Evolutionary conservation across 768 basidiomycete species (phyloP).

Genomic region (Serendipita sp.): DNA sequence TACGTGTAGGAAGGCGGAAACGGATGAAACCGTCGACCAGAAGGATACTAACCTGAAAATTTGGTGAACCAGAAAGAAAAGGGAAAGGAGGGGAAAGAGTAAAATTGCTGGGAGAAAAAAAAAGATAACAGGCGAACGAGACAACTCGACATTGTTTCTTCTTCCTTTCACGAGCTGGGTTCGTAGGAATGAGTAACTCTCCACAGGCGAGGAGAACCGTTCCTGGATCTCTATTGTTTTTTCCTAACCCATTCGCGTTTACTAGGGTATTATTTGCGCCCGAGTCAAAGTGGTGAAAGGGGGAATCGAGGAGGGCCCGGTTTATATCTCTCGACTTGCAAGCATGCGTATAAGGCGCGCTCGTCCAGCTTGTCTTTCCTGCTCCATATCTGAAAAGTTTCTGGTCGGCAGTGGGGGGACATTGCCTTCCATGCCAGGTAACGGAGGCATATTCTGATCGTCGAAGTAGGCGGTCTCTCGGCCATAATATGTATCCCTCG

Average conservation of each 20-base stretch:
- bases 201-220: too few relatives aligned
- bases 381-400: not conserved
- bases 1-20: too few relatives aligned
- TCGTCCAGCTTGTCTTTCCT: not conserved
- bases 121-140: not conserved
- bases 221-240: too few relatives aligned
- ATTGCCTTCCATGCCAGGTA: not conserved
- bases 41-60: too few relatives aligned
- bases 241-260: too few relatives aligned
- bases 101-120: not conserved
- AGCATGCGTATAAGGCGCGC: not conserved
- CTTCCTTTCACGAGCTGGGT: too few relatives aligned
- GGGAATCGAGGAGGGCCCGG: not conserved
- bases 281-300: not conserved
- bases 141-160: too few relatives aligned
- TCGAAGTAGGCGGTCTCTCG: not conserved
- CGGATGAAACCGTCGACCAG: too few relatives aligned
- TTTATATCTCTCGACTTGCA: constrained; percentile 1
- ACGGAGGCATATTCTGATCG: constrained; percentile 5
- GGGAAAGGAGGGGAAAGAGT: not conserved
- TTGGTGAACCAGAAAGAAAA: not conserved
- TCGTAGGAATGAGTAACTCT: too few relatives aligned
- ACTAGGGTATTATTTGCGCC: too few relatives aligned
- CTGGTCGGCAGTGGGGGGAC: not conserved
- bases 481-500: not conserved